Evolutionary conservation across 768 basidiomycete species (phyloP).

Genomic region (Kwoniella heveanensis): DNA sequence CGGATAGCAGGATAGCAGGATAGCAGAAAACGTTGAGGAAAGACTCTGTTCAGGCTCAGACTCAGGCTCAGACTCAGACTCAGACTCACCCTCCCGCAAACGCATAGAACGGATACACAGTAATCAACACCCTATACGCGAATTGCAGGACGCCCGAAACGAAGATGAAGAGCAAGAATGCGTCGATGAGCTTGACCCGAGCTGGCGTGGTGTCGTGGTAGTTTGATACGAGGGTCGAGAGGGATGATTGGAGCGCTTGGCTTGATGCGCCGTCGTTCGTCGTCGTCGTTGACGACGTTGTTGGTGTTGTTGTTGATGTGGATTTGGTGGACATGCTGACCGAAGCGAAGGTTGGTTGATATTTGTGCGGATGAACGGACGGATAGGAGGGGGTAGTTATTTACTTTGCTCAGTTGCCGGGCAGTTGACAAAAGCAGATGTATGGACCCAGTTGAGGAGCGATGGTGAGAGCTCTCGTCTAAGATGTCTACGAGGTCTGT

Average conservation of each 20-base stretch:
- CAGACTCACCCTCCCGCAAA: conserved; percentile 85
- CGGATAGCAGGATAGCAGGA: too few relatives aligned
- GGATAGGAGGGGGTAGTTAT: too few relatives aligned
- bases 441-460: too few relatives aligned
- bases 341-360: too few relatives aligned
- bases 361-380: too few relatives aligned
- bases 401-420: too few relatives aligned
- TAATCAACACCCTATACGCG: conserved; percentile 84
- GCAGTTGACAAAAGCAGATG: too few relatives aligned
- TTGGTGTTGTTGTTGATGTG: background rate
- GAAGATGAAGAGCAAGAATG: conserved; percentile 88
- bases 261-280: background rate
- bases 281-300: background rate
- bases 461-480: too few relatives aligned
- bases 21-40: too few relatives aligned
- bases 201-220: conserved; percentile 77
- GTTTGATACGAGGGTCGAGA: conserved; percentile 43
- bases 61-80: too few relatives aligned
- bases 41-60: too few relatives aligned
- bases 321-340: background rate
- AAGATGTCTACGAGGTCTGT: too few relatives aligned
- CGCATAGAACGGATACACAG: conserved; percentile 95
- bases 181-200: conserved; percentile 89
- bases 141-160: conserved; percentile 88
- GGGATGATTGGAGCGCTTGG: conserved; percentile 33